Evolutionary conservation across 31 red algal species (phyloP).

Genomic region (Asparagopsis taxiformis): DNA sequence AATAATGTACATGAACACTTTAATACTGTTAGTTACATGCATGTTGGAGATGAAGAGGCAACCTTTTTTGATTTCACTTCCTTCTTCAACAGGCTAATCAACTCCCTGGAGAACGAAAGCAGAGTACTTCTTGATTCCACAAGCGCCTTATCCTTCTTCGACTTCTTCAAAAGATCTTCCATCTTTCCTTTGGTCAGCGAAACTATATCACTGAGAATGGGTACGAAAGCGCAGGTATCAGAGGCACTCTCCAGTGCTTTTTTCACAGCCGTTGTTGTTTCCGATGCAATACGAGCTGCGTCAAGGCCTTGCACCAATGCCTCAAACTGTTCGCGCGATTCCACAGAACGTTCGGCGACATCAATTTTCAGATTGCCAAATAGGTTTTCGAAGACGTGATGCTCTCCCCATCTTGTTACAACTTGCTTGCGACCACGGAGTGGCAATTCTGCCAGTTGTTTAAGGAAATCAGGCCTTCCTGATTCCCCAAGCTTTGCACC

Average conservation of each 20-base stretch:
- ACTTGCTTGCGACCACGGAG: conserved; percentile 35
- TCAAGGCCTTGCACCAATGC: conserved; percentile 12
- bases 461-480: conserved; percentile 15
- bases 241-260: conserved; percentile 23
- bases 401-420: conserved; percentile 41
- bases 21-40: background rate
- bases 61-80: conserved; percentile 7
- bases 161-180: conserved; percentile 27
- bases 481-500: conserved; percentile 28
- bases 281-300: conserved; percentile 1
- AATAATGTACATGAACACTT: conserved; percentile 4
- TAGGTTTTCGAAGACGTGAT: conserved; percentile 9
- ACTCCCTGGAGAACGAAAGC: conserved; percentile 30
- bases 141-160: conserved; percentile 32
- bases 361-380: conserved; percentile 23
- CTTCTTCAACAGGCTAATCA: conserved; percentile 25
- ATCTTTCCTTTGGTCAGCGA: conserved; percentile 39
- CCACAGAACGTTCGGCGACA: background rate
- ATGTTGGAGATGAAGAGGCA: too few species aligned
- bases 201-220: conserved; percentile 30
- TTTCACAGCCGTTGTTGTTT: conserved; percentile 4
- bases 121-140: conserved; percentile 24
- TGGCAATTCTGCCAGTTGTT: conserved; percentile 29
- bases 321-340: conserved; percentile 2
- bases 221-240: conserved; percentile 27